Evolutionary conservation across 768 basidiomycete genomes (phyloP), one percentile per base, ranked within the genome.

Genomic region (Collybia sp.): DNA sequence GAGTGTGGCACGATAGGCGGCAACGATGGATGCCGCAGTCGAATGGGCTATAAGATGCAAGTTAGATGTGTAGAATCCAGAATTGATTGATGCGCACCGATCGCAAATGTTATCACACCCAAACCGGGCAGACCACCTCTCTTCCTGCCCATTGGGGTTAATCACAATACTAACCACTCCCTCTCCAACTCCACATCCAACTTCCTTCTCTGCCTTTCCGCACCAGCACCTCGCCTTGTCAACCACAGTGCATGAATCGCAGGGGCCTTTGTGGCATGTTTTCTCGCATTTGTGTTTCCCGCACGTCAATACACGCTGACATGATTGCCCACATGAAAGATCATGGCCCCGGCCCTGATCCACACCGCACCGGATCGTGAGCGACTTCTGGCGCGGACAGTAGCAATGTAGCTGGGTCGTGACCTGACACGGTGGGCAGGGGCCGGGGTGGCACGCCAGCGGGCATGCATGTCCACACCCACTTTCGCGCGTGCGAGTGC

Each of bases 381-480:
- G 67, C 1, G 68, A 62, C 30, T 78, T 72, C 49, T 79, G 75
- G 40, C 77, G 76, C n/a, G 72, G 71, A 52, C 93, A 97, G 42
- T 88, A 83, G 59, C 96, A 99, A 1, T 74, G 68, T n/a, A 82
- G 65, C 36, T 79, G 76, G 0, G 87, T 80, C 5, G 86, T 88
- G 10, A 95, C 77, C 50, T 82, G 79, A 58, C 96, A 99, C 0
- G 93, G 93, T 0, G 94, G 94, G 66, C 96, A 99, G 0, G 95
- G 96, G 0, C 95, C 96, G 0, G 96, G 95, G 61, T 97, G 95
- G 58, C 95, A 98, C 12, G 72, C 70, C 12, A 93, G 60, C 0
- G 93, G 80, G 61, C 94, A 98, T 0, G 90, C 72, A 58, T 97
- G 95, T 0, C 73, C 71, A 54, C 95, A 99, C 5, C 68, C 68